A percentile compares a stretch with the other conserved stretches of the same genome.
Conservation (phyloP, 306 rosid species). For the Gastrolobium villosum region DNA sequence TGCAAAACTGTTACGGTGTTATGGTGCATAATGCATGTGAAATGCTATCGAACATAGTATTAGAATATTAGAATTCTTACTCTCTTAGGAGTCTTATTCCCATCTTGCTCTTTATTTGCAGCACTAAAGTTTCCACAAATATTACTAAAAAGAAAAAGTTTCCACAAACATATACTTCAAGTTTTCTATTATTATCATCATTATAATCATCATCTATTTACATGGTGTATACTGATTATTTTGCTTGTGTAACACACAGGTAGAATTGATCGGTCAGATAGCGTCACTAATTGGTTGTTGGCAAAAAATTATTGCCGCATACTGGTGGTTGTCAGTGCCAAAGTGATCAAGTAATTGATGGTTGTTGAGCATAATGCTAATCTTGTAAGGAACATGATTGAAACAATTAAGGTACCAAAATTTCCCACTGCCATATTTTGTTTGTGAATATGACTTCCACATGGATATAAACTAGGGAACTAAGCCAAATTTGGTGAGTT, state of each 20-base stretch:
- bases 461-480: not conserved
- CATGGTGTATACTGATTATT: not conserved
- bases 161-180: not conserved
- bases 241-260: not conserved
- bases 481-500: not conserved
- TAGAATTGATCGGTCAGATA: not conserved
- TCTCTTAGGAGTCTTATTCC: not conserved
- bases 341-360: not conserved
- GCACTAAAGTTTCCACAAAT: not conserved
- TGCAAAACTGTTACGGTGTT: not conserved
- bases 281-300: not conserved
- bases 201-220: not conserved
- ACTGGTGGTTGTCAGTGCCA: not conserved
- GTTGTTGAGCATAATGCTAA: not conserved
- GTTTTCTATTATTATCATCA: not conserved
- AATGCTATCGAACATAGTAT: not conserved
- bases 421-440: not conserved
- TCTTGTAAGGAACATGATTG: not conserved
- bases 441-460: not conserved
- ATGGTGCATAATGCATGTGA: not conserved
- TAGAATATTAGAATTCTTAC: too few species aligned
- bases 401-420: not conserved
- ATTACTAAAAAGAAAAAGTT: not conserved
- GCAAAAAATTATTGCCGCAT: not conserved
- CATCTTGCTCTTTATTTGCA: not conserved